Percentiles rank a stretch among this genome's conserved stretches.
phyloP scores from a whole-genome alignment of 192 early-diverging fungal species.

The Phycomyces blakesleeanus region DNA sequence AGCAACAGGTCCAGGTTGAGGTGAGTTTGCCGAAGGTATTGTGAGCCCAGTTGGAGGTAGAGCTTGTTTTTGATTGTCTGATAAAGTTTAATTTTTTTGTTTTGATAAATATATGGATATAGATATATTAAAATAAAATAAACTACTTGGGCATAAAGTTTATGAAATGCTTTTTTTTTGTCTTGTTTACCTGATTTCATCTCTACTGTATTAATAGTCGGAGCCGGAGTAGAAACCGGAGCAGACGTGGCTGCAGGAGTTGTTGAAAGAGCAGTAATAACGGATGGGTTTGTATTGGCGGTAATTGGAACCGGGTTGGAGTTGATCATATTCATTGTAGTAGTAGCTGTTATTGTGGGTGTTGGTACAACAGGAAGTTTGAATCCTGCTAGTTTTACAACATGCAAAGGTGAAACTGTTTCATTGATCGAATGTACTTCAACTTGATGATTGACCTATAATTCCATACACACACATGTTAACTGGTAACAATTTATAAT shows the following conservation, averaged over 20 bases:
- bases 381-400: slow-evolving; percentile 49
- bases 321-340: no score
- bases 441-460: slow-evolving; percentile 13
- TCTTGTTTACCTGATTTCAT: no score
- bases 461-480: slow-evolving; percentile 22
- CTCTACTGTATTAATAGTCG: no score
- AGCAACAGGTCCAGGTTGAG: slow-evolving; percentile 14
- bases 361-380: slow-evolving; percentile 32
- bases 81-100: no score
- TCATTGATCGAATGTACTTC: slow-evolving; percentile 36
- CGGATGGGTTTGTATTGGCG: neutral
- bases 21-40: slow-evolving; percentile 11
- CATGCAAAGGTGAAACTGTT: slow-evolving; percentile 32
- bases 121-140: no score
- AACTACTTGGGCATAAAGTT: no score
- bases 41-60: no score
- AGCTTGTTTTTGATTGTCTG: no score
- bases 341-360: neutral
- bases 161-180: no score
- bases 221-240: no score
- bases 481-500: slow-evolving; percentile 13
- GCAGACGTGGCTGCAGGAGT: neutral
- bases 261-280: neutral
- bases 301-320: no score
- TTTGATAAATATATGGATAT: no score